Evolutionary conservation across 1,139 yeast species (phyloP).

Genomic region (Nadsonia commutata): DNA sequence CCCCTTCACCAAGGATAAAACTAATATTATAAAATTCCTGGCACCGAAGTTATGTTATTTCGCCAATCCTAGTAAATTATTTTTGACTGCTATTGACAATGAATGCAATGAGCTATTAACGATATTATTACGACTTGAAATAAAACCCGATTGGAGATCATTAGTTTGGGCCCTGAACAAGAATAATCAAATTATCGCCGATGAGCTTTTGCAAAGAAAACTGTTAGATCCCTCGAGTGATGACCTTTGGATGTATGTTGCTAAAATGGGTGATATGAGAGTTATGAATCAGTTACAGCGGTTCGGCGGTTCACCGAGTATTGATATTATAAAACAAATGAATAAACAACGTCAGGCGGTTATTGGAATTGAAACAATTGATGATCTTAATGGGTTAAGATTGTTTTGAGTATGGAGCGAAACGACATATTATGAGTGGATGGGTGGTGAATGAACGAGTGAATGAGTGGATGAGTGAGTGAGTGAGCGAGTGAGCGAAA

Average conservation of each 20-base stretch:
- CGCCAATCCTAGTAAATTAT: not conserved
- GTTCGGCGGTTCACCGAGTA: not conserved
- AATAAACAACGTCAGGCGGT: too few relatives aligned
- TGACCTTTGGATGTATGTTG: not conserved
- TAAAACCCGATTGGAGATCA: not conserved
- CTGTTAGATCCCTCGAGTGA: not conserved
- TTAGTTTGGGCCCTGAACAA: not conserved
- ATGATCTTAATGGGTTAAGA: too few relatives aligned
- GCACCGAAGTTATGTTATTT: not conserved
- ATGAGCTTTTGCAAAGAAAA: not conserved
- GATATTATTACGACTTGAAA: not conserved
- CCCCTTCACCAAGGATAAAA: not conserved
- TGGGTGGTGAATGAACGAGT: too few relatives aligned
- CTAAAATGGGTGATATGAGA: not conserved
- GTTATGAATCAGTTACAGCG: not conserved
- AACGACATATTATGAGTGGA: too few relatives aligned
- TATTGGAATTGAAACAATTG: too few relatives aligned
- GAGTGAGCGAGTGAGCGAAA: too few relatives aligned
- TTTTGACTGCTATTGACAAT: not conserved
- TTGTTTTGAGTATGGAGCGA: too few relatives aligned
- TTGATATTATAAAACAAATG: not conserved
- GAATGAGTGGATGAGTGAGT: too few relatives aligned
- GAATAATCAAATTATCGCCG: not conserved
- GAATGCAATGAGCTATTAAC: not conserved
- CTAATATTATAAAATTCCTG: not conserved